Percentiles rank a stretch among this genome's conserved stretches.
phyloP scores from a whole-genome alignment of 2,329 filamentous ascomycete species.

The Paraphaeosphaeria sporulosa region DNA sequence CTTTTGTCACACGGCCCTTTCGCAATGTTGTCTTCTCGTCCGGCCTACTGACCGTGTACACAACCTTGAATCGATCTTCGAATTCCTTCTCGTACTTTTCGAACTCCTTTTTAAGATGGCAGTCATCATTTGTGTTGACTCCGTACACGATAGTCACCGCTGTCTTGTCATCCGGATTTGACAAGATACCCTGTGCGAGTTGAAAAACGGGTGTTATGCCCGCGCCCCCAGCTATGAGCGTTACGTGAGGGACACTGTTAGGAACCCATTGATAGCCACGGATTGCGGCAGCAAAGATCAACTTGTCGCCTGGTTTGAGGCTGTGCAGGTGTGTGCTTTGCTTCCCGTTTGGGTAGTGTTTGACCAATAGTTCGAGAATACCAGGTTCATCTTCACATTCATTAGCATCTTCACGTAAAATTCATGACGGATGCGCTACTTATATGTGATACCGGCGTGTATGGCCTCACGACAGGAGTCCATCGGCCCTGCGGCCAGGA shows the following conservation, averaged over 20 bases:
- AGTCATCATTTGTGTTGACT: slow-evolving; percentile 69
- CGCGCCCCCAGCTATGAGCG: slow-evolving; percentile 73
- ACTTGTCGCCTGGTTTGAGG: slow-evolving; percentile 66
- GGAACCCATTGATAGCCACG: slow-evolving; percentile 62
- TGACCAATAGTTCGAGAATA: slow-evolving; percentile 70
- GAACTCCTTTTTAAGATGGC: slow-evolving; percentile 66
- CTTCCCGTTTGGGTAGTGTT: slow-evolving; percentile 72
- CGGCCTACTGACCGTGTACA: slow-evolving; percentile 65
- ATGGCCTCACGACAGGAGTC: slow-evolving; percentile 69
- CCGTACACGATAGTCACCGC: slow-evolving; percentile 71
- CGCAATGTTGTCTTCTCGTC: slow-evolving; percentile 51
- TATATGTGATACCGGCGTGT: slow-evolving; percentile 67
- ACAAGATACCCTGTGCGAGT: slow-evolving; percentile 67
- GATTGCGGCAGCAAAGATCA: slow-evolving; percentile 66
- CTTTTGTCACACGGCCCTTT: slow-evolving; percentile 66
- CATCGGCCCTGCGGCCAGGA: slow-evolving; percentile 65
- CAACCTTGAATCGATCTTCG: slow-evolving; percentile 64
- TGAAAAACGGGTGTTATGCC: slow-evolving; percentile 77
- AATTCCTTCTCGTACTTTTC: slow-evolving; percentile 58
- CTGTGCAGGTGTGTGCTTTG: slow-evolving; percentile 72
- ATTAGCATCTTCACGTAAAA: not conserved
- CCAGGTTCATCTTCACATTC: slow-evolving; percentile 59
- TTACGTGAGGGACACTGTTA: slow-evolving; percentile 60
- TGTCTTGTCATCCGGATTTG: slow-evolving; percentile 68
- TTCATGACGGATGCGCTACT: not conserved